Base-by-base conservation (phyloP, 208 protist genomes). In the Trypanosomatidae sp. region DNA sequence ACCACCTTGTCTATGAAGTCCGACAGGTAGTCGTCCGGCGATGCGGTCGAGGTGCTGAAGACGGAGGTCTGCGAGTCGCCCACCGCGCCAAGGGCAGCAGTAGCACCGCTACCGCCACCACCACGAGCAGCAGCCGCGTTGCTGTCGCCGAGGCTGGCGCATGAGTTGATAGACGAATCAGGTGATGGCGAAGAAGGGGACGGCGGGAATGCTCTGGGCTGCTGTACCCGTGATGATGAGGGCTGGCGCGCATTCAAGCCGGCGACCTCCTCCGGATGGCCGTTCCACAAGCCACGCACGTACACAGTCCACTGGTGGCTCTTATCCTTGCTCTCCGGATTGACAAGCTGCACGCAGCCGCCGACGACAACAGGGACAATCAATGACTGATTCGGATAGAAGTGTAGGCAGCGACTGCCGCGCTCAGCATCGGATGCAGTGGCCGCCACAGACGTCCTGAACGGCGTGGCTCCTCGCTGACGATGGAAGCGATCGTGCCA, bases 261-360 rank as follows among this genome's bases (percentile, higher is more conserved):
- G 5, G 72, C 70, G 4, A 82, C 73, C 60, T 73, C 65, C 46
- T 69, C 73, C 4, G 80, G 80, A 56, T 86, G 62, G 9, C 83
- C 88, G 65, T 93, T 92, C 81, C 88, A 89, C 30, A 97, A 69
- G 2, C 92, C 92, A 22, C 92, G 92, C 49, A 97, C 80, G 76
- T 97, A 97, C n/a, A 97, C 92, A 15, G 90, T 95, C 90, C 92
- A 97, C 60, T 81, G 76, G 50, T 95, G 90, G 75, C 88, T 94
- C 68, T 86, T 86, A 53, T 94, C 84, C 25, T 85, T 77, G 77
- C 79, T 91, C 47, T 91, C 87, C 28, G 76, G 79, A 66, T 91
- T 86, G 33, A 91, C 74, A 30, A 94, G 85, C 56, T 83, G 80
- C 58, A 91, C 87, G 66, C 83, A 86, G 62, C 88, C 86, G 66